Evolutionary conservation across 1,284 basidiomycete genomes (phyloP), one percentile per base, ranked within the genome.

Genomic region (Cerrena zonata): DNA sequence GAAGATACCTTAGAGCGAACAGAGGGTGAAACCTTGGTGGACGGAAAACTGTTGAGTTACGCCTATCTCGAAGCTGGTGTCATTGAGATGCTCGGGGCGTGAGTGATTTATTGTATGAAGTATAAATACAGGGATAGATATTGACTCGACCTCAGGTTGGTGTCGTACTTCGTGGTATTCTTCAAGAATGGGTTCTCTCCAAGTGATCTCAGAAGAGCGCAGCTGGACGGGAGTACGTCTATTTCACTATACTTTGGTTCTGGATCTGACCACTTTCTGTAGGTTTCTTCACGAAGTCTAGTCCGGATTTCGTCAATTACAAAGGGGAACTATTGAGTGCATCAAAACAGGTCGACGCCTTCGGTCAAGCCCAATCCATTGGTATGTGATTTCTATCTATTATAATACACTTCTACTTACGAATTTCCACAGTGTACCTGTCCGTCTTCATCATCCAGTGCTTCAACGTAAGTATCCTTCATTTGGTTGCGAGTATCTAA

Each of bases 381-480:
- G 76, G 76, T 75, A 54, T 24, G 68, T 50, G 5, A 15, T 30
- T n/a, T 23, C 38, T 45, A 24, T 10, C 40, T 30, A 48, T n/a
- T 12, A 40, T 26, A 39, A 22, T 36, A 19, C 2, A 37, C 38
- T 46, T 19, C 26, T 43, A 51, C 45, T 52, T 41, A 21, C 5
- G 21, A 21, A 34, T 15, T 3, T 22, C 10, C 1, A 5, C 46
- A 76, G 76, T 80, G n/a, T 84, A 84, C 59, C 70, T 84, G 18
- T 79, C 80, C 2, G 72, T 86, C 30, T 84, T 84, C 68, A 80
- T 85, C 55, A 75, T 73, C 18, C 83, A 86, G 60, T 84, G 81
- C 64, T 86, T 85, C 71, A 85, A 86, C 60, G 81, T 80, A 56
- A 23, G 74, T 58, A 26, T 3, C 27, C 12, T 5, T 19, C 30